Base-by-base conservation (phyloP, 495 filamentous ascomycete genomes). In the Talaromyces adpressus region DNA sequence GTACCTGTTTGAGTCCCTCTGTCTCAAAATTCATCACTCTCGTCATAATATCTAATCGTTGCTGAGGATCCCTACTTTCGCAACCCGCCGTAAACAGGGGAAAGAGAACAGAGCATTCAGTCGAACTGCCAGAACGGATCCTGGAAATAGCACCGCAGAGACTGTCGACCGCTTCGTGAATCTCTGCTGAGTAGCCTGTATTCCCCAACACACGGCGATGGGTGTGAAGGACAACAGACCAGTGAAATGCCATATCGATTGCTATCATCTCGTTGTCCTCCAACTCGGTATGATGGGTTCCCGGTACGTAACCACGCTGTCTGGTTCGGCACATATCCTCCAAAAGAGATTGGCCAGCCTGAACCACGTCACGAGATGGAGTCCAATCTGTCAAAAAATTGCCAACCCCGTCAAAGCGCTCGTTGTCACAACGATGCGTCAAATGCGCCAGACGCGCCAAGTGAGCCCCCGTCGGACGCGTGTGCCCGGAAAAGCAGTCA, bases 51-150 rank as follows among this genome's bases (percentile, higher is more conserved):
- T 85, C 81, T 22, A 74, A 68, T 41, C 87, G 76, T 61, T 89
- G 84, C 11, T 70, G 70, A 29, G 73, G 63, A 53, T 87, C 81
- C 53, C 75, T 70, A 3, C 86, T 84, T 68, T 94, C 90, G 68
- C 90, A 93, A 1, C 91, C 91, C 5, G 91, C 91, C 8, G 89
- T 89, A 72, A 95, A 94, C 73, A 95, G 83, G 1, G 91, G 91
- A 61, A 95, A 93, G 54, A 96, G 69, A 6, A 91, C 77, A 69
- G 89, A 91, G 4, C 85, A 85, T 72, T 93, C 91, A 0, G 88
- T 89, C 23, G 87, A 87, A 16, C 86, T 86, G 18, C 88, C 87
- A 14, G 78, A 75, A 25, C 84, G 75, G 57, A 95, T 86, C 30
- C 84, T 83, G n/a, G 71, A 74, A 64, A 93, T 74, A 4, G 84